phyloP scores from a whole-genome alignment of 192 early-diverging fungal species.

The Martensiomyces pterosporus region DNA sequence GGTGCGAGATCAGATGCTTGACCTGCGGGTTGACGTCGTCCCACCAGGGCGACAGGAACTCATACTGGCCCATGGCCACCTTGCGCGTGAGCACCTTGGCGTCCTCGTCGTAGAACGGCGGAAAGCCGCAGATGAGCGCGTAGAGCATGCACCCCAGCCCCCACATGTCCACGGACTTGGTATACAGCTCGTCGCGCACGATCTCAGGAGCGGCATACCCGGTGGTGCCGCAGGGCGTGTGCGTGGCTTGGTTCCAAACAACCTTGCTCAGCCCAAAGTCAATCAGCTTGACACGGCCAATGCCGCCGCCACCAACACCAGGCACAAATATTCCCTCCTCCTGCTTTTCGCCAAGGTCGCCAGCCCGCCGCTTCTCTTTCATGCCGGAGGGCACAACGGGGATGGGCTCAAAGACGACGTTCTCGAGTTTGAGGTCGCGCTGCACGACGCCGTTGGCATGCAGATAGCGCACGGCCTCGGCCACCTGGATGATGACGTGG shows the following conservation, averaged over 20 bases:
- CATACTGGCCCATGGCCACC: slow-evolving; percentile 78
- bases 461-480: slow-evolving; percentile 75
- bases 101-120: slow-evolving; percentile 81
- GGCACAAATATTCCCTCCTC: slow-evolving; percentile 71
- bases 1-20: slow-evolving; percentile 67
- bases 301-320: slow-evolving; percentile 75
- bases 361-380: slow-evolving; percentile 48
- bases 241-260: slow-evolving; percentile 74
- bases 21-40: slow-evolving; percentile 71
- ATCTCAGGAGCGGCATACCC: slow-evolving; percentile 94
- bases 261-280: slow-evolving; percentile 90
- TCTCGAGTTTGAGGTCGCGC: slow-evolving; percentile 94
- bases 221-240: slow-evolving; percentile 89
- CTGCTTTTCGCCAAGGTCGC: slow-evolving; percentile 60
- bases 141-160: slow-evolving; percentile 84
- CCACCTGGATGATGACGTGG: slow-evolving; percentile 84
- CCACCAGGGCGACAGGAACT: slow-evolving; percentile 90
- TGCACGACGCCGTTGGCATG: slow-evolving; percentile 85
- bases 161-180: slow-evolving; percentile 84
- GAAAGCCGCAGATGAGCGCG: slow-evolving; percentile 75
- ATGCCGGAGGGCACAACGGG: slow-evolving; percentile 53
- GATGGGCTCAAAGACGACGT: slow-evolving; percentile 74
- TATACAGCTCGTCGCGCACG: slow-evolving; percentile 72
- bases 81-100: slow-evolving; percentile 74
- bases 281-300: slow-evolving; percentile 79